Conservation (phyloP, 2,329 filamentous ascomycete genomes). For the Penicillium brasilianum region DNA sequence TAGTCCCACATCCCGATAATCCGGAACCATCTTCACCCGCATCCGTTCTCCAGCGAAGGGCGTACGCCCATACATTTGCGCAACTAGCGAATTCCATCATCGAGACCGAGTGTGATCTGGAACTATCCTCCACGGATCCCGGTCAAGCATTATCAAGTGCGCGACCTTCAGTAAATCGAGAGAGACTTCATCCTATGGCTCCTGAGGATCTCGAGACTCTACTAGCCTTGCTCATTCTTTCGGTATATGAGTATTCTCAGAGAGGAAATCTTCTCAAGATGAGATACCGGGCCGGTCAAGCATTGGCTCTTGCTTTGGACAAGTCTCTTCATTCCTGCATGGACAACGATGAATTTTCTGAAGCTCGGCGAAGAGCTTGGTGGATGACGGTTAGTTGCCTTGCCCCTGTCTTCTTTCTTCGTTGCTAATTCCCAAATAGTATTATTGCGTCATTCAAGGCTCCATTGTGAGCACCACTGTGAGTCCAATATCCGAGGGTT, state of each 20-base stretch:
- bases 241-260: constrained; percentile 53
- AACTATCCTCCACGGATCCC: constrained; percentile 47
- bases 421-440: constrained; percentile 34
- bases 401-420: background rate
- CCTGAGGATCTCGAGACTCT: constrained; percentile 50
- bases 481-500: constrained; percentile 18
- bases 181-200: constrained; percentile 45
- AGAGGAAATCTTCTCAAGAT: constrained; percentile 53
- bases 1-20: constrained; percentile 50
- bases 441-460: constrained; percentile 52
- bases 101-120: constrained; percentile 51
- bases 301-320: constrained; percentile 50
- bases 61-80: constrained; percentile 48
- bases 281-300: constrained; percentile 52
- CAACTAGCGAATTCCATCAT: constrained; percentile 46
- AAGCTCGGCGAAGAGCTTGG: constrained; percentile 52
- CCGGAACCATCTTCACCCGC: constrained; percentile 41
- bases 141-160: constrained; percentile 45
- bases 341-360: constrained; percentile 44
- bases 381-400: constrained; percentile 52
- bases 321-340: constrained; percentile 47
- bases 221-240: constrained; percentile 49
- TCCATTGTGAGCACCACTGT: constrained; percentile 53
- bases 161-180: constrained; percentile 39
- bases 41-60: constrained; percentile 44